Base-by-base conservation (phyloP, 208 protist species). In the Trypanosoma theileri region DNA sequence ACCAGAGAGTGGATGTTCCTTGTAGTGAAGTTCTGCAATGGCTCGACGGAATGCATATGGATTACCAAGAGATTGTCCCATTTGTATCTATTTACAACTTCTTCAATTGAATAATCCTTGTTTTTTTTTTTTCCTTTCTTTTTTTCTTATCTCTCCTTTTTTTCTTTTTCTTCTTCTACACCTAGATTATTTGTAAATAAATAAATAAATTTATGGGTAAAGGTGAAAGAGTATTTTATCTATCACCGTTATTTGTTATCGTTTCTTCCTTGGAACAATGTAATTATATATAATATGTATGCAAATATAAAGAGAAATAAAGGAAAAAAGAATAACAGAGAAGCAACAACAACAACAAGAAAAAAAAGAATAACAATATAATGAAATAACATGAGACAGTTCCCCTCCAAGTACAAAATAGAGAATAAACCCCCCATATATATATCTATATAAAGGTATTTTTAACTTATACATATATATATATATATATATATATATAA, bases 41-140 rank as follows among this genome's bases (percentile, higher is more conserved):
- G 69, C 61, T 35, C 69, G 69, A 28, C 69, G 60, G 42, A 75
- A 75, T 0, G 44, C 42, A 41, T 59, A 64, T 7, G 61, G 61
- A 40, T 44, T 26, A 40, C 61, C 50, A 3, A 57, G 22, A 54
- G 21, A 19, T 17, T 48, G 62, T 16, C 69, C 69, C 69, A 75
- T 75, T 61, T 46, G 0, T 46, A 19, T 19, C 1, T 4, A 31
- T 16, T 22, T 16, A 21, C 11, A 16, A 4, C 1, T 56, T 7
- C 2, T 56, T 56, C 24, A 31, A 22, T 12, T 22, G 4, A 56
- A 22, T 56, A 35, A 35, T 35, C 28, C 6, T 35, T 35, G 1
- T 35, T 35, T 6, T 35, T 35, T n/a, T n/a, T n/a, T n/a, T n/a
- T n/a, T n/a, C n/a, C 17, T 54, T 10, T 19, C n/a, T n/a, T 35